A percentile compares a stretch with the other conserved stretches of the same genome.
Evolutionary conservation across 345 rosid species (phyloP).

Genomic region (Lumnitzera littorea): DNA sequence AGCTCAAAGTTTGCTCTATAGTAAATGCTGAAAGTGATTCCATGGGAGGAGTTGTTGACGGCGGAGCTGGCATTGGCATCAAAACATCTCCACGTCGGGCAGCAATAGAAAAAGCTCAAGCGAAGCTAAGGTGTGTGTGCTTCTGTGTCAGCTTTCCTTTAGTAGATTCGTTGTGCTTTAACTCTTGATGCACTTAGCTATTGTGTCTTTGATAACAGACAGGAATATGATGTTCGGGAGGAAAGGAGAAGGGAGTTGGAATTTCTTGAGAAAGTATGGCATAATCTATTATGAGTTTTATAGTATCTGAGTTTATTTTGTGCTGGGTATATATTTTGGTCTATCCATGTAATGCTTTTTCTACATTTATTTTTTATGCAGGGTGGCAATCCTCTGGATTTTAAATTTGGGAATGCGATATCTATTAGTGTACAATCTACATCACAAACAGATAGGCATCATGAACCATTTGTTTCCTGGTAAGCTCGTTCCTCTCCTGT

Average conservation of each 20-base stretch:
- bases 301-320: background rate
- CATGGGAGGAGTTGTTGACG: conserved; percentile 99
- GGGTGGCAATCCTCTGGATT: conserved; percentile 99
- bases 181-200: background rate
- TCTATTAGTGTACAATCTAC: conserved; percentile 92
- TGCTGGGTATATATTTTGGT: background rate
- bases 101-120: conserved; percentile 95
- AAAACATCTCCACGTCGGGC: conserved; percentile 85
- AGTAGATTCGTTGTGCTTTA: background rate
- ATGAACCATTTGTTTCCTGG: conserved; percentile 80
- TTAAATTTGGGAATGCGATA: conserved; percentile 67
- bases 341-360: conserved; percentile 15
- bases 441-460: conserved; percentile 74
- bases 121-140: conserved; percentile 68
- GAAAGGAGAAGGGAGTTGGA: conserved; percentile 93
- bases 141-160: background rate
- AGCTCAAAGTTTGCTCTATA: conserved; percentile 46
- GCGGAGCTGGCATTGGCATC: conserved; percentile 79
- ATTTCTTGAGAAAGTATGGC: conserved; percentile 92
- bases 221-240: conserved; percentile 96
- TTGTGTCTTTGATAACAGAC: conserved; percentile 47
- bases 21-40: conserved; percentile 99
- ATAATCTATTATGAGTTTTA: background rate
- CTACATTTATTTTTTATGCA: conserved; percentile 21
- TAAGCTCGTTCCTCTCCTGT: conserved; percentile 24